These are phyloP conservation scores for Chlamydomonas incerta DNA, from an alignment of 139 green algal species.

Conservation along the genomic window DNA sequence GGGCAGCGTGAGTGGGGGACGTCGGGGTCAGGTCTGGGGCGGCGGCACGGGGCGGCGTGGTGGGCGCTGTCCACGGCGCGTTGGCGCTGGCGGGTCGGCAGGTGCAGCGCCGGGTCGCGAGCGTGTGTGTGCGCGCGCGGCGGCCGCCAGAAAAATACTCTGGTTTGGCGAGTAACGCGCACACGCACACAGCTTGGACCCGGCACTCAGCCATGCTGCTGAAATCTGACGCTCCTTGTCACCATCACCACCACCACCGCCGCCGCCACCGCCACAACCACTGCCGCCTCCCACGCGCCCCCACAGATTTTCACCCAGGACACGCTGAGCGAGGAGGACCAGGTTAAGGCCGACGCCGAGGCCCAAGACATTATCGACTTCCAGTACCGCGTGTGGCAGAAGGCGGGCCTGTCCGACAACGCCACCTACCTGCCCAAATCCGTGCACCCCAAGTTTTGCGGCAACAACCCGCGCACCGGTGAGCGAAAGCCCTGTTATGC, in stretches of 20 bases:
- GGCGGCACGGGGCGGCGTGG: too few relatives aligned
- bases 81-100: not conserved
- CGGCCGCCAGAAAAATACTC: too few relatives aligned
- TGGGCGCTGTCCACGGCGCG: not conserved
- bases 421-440: conserved; percentile 62
- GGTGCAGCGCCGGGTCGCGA: too few relatives aligned
- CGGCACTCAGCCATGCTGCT: too few relatives aligned
- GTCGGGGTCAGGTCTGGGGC: too few relatives aligned
- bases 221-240: too few relatives aligned
- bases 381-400: conserved; percentile 29
- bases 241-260: not conserved
- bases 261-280: not conserved
- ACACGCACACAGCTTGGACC: too few relatives aligned
- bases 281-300: not conserved
- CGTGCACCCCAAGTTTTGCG: conserved; percentile 63
- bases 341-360: conserved; percentile 9
- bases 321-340: not conserved
- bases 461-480: conserved; percentile 53
- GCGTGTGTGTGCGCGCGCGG: too few relatives aligned
- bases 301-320: conserved; percentile 29
- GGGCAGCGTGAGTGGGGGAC: conserved; percentile 29
- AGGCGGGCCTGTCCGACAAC: conserved; percentile 49
- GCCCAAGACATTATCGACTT: conserved; percentile 39
- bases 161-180: too few relatives aligned
- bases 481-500: too few relatives aligned